Evolutionary conservation across 352 stramenopile genomes (phyloP).

Genomic region (Phytophthora boehmeriae): DNA sequence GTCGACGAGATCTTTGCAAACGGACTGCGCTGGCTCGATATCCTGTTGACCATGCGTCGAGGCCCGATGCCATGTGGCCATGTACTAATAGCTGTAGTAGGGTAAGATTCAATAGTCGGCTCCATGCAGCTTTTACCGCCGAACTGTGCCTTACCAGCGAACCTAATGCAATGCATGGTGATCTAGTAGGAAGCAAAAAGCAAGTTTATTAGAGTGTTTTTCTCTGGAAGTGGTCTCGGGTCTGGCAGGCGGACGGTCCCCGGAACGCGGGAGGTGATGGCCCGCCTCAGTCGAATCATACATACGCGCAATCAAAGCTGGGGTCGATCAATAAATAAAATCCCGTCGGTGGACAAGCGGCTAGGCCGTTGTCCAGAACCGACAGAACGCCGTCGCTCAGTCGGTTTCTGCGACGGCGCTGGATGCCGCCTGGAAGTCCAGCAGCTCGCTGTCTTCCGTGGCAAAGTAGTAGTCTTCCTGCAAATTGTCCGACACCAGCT

Average conservation of each 20-base stretch:
- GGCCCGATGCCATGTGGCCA: not conserved
- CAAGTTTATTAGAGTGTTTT: conserved; percentile 43
- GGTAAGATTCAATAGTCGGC: no score
- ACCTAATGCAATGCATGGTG: not conserved
- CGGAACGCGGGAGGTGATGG: conserved; percentile 9
- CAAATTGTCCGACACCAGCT: conserved; percentile 78
- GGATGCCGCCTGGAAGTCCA: conserved; percentile 58
- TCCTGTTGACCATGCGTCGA: not conserved
- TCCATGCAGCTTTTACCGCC: not conserved
- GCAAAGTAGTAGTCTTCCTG: conserved; percentile 76
- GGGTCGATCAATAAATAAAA: conserved; percentile 55
- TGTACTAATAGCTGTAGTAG: no score
- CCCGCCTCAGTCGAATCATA: conserved; percentile 39
- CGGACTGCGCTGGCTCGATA: not conserved
- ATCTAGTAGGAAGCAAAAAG: conserved; percentile 20
- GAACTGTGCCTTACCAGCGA: conserved; percentile 11
- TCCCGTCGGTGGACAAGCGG: conserved; percentile 28
- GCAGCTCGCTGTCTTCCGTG: conserved; percentile 66
- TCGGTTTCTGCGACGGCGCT: conserved; percentile 25
- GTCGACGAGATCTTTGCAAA: conserved; percentile 28
- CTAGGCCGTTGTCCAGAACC: conserved; percentile 3
- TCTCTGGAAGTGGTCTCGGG: conserved; percentile 24
- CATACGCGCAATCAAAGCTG: conserved; percentile 43
- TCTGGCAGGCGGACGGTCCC: conserved; percentile 18
- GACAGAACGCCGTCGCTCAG: conserved; percentile 19